Percentiles rank a stretch among this genome's conserved stretches.
Evolutionary conservation across 2,329 filamentous ascomycete species (phyloP).

Genomic region (Helminthosporium solani): DNA sequence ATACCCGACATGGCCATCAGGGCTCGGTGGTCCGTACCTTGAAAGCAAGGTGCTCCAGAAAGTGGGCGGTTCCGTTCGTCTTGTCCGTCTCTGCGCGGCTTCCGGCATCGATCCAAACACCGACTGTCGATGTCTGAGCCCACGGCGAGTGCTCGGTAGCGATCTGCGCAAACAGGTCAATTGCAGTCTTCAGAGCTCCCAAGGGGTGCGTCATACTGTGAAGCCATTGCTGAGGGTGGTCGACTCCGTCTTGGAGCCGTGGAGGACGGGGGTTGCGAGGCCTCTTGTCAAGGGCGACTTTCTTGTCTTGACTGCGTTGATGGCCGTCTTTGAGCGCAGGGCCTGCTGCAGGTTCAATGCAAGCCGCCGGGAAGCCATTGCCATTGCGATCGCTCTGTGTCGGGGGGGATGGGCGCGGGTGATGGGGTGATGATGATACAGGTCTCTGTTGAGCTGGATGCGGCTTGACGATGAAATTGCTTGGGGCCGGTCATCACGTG

Average conservation of each 20-base stretch:
- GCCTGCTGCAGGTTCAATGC: constrained; percentile 91
- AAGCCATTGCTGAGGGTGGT: constrained; percentile 97
- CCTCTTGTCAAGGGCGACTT: constrained; percentile 72
- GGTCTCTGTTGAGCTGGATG: constrained; percentile 23
- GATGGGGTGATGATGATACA: constrained; percentile 31
- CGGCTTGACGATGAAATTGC: constrained; percentile 25
- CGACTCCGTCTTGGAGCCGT: constrained; percentile 83
- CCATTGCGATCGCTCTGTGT: constrained; percentile 61
- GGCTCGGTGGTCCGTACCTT: constrained; percentile 84
- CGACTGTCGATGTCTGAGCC: constrained; percentile 96
- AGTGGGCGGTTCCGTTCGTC: constrained; percentile 99
- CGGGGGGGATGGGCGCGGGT: constrained; percentile 28
- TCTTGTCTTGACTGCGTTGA: constrained; percentile 64
- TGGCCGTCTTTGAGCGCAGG: constrained; percentile 82
- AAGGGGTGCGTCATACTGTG: constrained; percentile 63
- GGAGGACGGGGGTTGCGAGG: constrained; percentile 79
- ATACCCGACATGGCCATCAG: too few species aligned
- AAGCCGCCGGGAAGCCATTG: constrained; percentile 98
- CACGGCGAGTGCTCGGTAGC: constrained; percentile 97
- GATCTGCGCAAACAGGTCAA: constrained; percentile 62
- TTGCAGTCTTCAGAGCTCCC: constrained; percentile 25
- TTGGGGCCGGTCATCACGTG: not conserved
- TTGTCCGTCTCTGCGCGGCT: constrained; percentile 96
- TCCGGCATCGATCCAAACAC: constrained; percentile 99
- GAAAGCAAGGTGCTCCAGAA: constrained; percentile 99